Evolutionary conservation across 257 asterid genomes (phyloP).

Genomic region (Leonotis leonurus): DNA sequence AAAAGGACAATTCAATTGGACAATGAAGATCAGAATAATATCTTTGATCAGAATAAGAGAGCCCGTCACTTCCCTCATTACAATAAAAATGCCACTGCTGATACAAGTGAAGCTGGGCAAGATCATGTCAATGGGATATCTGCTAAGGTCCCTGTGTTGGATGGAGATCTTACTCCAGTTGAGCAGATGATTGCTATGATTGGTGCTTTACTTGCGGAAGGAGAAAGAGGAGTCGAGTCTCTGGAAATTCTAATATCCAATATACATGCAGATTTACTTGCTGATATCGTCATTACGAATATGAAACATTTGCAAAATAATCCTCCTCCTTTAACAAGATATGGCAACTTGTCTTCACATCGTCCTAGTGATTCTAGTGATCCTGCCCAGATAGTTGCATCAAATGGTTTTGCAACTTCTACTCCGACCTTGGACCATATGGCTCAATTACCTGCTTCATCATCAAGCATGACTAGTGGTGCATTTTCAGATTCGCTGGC

Average conservation of each 20-base stretch:
- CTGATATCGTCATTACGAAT: slow-evolving; percentile 92
- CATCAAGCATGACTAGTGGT: slow-evolving; percentile 28
- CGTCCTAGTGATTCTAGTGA: slow-evolving; percentile 40
- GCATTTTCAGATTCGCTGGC: slow-evolving; percentile 43
- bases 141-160: slow-evolving; percentile 42
- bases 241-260: slow-evolving; percentile 77
- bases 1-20: slow-evolving; percentile 56
- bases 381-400: slow-evolving; percentile 34
- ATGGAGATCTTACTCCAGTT: slow-evolving; percentile 55
- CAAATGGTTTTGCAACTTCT: slow-evolving; percentile 52
- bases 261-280: slow-evolving; percentile 88
- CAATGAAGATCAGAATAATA: slow-evolving; percentile 51
- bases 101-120: slow-evolving; percentile 40
- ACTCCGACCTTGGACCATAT: slow-evolving; percentile 31
- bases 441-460: too few relatives aligned
- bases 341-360: slow-evolving; percentile 26
- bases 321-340: slow-evolving; percentile 47
- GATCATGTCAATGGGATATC: slow-evolving; percentile 57
- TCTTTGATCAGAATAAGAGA: too few relatives aligned
- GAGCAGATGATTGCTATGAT: slow-evolving; percentile 91
- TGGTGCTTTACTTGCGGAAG: slow-evolving; percentile 93
- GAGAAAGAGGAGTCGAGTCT: slow-evolving; percentile 86
- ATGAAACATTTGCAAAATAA: slow-evolving; percentile 84
- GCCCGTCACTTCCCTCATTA: slow-evolving; percentile 43
- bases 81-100: slow-evolving; percentile 32